These are phyloP conservation scores for Neonectria coccinea DNA, from an alignment of 2,329 filamentous ascomycete genomes.

Conservation along the genomic window DNA sequence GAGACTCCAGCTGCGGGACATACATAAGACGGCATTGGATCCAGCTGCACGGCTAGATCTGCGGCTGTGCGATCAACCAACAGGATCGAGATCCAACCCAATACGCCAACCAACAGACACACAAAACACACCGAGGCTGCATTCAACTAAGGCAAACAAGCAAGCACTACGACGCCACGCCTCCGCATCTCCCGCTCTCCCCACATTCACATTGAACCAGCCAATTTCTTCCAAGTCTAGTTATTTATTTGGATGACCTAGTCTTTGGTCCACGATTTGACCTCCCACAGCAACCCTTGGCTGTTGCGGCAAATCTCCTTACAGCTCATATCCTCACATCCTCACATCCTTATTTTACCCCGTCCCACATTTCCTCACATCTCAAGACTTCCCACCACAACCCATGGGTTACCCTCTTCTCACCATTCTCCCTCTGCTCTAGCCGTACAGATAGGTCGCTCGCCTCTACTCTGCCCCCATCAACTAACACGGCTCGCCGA, in stretches of 20 bases:
- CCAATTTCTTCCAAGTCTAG: too few relatives aligned
- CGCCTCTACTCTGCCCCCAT: neutral
- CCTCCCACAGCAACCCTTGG: neutral
- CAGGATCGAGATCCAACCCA: constrained; percentile 7
- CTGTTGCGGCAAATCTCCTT: neutral
- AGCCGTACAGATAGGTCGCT: constrained; percentile 19
- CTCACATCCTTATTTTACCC: neutral
- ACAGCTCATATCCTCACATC: too few relatives aligned
- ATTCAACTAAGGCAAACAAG: constrained; percentile 1
- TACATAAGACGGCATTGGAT: neutral
- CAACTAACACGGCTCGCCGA: constrained; percentile 12
- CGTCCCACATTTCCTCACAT: constrained; percentile 2
- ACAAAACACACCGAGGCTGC: constrained; percentile 1
- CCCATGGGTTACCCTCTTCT: constrained; percentile 3
- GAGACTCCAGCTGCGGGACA: constrained; percentile 10
- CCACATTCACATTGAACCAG: neutral
- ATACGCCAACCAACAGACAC: constrained; percentile 8
- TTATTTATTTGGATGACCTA: neutral
- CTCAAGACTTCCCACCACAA: constrained; percentile 2
- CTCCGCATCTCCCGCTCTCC: neutral
- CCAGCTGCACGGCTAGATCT: constrained; percentile 11
- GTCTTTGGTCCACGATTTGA: neutral
- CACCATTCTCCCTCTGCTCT: neutral
- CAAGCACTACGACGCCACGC: neutral
- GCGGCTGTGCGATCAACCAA: constrained; percentile 11